Base-by-base conservation (phyloP, 805 yeast genomes). In the Kuraishia cidri region DNA sequence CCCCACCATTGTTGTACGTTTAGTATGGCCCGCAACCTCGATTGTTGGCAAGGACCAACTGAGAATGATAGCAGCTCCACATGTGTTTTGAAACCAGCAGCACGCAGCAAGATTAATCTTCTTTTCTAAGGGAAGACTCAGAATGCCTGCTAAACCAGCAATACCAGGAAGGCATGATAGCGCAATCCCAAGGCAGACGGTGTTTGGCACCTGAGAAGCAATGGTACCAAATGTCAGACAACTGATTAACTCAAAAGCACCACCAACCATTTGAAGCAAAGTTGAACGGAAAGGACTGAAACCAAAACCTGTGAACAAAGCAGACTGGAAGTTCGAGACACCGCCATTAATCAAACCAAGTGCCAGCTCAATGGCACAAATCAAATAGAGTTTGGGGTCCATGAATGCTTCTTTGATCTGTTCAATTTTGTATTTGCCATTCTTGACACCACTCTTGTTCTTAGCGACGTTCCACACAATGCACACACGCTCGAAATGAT, bases 21-120 rank as follows among this genome's bases (percentile, higher is more conserved):
- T 81, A 9, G 86, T 78, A 35, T 70, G 68, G 3, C 88, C 88
- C 5, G 83, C 72, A 17, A 75, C 66, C 47, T 79, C 49, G 23
- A 54, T 52, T n/a, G 39, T 26, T 20, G 38, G 32, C 52, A 36
- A 4, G 54, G 48, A 4, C 46, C 33, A 16, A 44, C 40, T 18
- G 40, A 39, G 12, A 51, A 26, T 31, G 29, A 31, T 25, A 24
- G 19, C 12, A 18, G 33, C 33, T 4, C 33, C 33, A 14, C 17
- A 19, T 4, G 29, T 31, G 29, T 24, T 24, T 24, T 17, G 29
- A 4, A 50, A 31, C 41, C 58, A 58, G 24, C 46, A 46, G 17
- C 58, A 58, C 6, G 55, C 48, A 10, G 52, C 35, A 30, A 44
- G 41, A 31, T 44, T 46, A 4, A 37, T 33, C 11, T 29, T 35